phyloP scores from a whole-genome alignment of 225 moss, liverwort and hornwort species.

The Physcomitrellopsis africana region DNA sequence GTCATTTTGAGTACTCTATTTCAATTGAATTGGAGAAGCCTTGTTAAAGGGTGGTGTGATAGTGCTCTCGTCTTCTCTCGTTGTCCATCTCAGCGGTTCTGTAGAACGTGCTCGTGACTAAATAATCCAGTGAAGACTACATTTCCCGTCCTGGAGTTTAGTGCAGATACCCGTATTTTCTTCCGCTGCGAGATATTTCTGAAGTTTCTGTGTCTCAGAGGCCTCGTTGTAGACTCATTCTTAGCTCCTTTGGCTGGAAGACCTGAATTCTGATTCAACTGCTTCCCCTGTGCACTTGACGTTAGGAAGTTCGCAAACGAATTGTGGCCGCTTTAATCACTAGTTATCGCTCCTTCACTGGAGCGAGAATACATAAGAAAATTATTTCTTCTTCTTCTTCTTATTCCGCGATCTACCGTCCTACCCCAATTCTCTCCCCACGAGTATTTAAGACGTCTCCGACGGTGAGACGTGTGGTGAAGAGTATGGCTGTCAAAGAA shows the following conservation, averaged over 20 bases:
- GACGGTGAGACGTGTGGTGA: slow-evolving; percentile 21
- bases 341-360: slow-evolving; percentile 11
- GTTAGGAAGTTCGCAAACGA: background rate
- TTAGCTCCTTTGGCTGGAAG: background rate
- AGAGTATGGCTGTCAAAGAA: slow-evolving; percentile 46
- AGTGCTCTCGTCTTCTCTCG: background rate
- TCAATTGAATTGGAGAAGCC: background rate
- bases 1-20: background rate
- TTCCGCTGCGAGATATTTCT: background rate
- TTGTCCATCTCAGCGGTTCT: slow-evolving; percentile 14
- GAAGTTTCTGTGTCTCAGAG: background rate
- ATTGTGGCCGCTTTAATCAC: slow-evolving; percentile 7
- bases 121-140: background rate
- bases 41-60: background rate
- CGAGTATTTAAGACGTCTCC: slow-evolving; percentile 13
- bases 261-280: slow-evolving; percentile 2
- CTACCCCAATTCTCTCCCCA: slow-evolving; percentile 23
- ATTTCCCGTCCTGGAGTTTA: background rate
- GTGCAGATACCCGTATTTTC: background rate
- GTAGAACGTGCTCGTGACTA: background rate
- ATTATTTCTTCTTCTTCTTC: slow-evolving; percentile 3
- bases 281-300: background rate
- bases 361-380: background rate
- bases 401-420: slow-evolving; percentile 13
- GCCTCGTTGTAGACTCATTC: background rate